phyloP scores from a whole-genome alignment of 352 stramenopile genomes.

The Pythium apleroticum region DNA sequence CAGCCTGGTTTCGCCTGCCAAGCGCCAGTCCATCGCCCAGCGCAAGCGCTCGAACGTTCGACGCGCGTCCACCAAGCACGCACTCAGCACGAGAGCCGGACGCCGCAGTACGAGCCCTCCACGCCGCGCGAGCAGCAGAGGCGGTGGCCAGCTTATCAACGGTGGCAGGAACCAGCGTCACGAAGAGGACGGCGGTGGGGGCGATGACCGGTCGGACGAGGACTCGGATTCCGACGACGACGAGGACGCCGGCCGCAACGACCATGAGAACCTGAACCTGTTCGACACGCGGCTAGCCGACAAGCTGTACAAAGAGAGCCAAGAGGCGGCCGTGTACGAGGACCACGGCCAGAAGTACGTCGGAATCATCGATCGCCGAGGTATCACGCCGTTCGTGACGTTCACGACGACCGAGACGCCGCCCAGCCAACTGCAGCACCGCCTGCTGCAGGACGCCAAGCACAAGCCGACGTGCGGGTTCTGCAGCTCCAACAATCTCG shows the following conservation, averaged over 20 bases:
- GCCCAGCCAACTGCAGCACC: constrained; percentile 52
- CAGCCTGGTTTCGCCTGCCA: constrained; percentile 4
- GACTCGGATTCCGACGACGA: constrained; percentile 8
- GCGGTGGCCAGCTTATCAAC: not conserved
- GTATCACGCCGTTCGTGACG: constrained; percentile 65
- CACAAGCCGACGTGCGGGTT: constrained; percentile 48
- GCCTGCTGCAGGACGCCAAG: constrained; percentile 23
- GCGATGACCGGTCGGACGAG: constrained; percentile 3
- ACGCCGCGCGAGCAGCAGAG: constrained; percentile 7
- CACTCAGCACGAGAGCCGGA: not conserved
- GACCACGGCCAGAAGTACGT: constrained; percentile 47
- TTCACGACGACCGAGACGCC: constrained; percentile 57
- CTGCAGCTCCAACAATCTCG: constrained; percentile 68
- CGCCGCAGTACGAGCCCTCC: constrained; percentile 7
- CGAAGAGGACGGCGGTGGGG: constrained; percentile 1
- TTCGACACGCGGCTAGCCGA: constrained; percentile 31
- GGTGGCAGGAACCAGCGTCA: constrained; percentile 10
- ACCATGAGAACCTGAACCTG: constrained; percentile 20
- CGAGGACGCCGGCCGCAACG: constrained; percentile 8
- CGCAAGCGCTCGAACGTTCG: constrained; percentile 8
- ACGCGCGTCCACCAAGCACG: constrained; percentile 4
- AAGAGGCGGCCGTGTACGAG: constrained; percentile 34
- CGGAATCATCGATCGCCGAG: constrained; percentile 48
- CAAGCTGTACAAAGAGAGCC: constrained; percentile 30
- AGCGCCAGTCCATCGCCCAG: constrained; percentile 23